Conservation (phyloP, 2,329 filamentous ascomycete species). For the Penicillium sp. region DNA sequence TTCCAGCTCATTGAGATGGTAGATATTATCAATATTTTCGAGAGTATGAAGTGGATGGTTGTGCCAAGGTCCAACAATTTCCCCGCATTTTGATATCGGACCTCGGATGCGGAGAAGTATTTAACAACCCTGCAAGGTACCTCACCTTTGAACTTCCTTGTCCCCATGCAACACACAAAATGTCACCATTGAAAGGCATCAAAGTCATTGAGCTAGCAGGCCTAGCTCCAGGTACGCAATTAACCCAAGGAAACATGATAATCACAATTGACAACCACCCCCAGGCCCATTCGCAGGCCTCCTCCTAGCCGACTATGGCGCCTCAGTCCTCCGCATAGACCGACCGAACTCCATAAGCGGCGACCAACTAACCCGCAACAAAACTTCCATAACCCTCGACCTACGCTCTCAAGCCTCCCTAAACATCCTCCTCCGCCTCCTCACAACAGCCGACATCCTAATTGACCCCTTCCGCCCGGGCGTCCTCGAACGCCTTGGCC, state of each 20-base stretch:
- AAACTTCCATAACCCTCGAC: slow-evolving; percentile 75
- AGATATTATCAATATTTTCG: no score
- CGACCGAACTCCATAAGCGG: slow-evolving; percentile 53
- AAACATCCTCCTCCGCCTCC: slow-evolving; percentile 64
- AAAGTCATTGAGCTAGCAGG: slow-evolving; percentile 67
- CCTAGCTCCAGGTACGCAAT: slow-evolving; percentile 58
- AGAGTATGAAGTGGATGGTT: background rate
- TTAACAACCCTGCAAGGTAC: no score
- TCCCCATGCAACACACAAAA: slow-evolving; percentile 2
- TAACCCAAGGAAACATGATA: background rate
- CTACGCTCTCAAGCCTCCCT: slow-evolving; percentile 67
- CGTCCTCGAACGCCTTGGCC: slow-evolving; percentile 78
- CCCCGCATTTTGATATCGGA: slow-evolving; percentile 12
- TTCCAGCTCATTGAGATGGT: no score
- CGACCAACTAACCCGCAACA: slow-evolving; percentile 77
- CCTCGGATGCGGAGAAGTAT: slow-evolving; percentile 16
- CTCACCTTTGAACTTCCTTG: background rate
- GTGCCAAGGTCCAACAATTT: background rate
- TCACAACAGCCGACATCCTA: slow-evolving; percentile 67
- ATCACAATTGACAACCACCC: slow-evolving; percentile 5
- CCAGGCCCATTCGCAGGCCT: slow-evolving; percentile 83
- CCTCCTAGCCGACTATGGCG: slow-evolving; percentile 85
- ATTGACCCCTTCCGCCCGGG: slow-evolving; percentile 94
- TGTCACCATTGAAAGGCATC: slow-evolving; percentile 51
- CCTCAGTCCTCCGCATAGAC: slow-evolving; percentile 83